Evolutionary conservation across 192 early-diverging fungal species (phyloP), one percentile per base, ranked within the genome.

Genomic region (Kickxella alabastrina): DNA sequence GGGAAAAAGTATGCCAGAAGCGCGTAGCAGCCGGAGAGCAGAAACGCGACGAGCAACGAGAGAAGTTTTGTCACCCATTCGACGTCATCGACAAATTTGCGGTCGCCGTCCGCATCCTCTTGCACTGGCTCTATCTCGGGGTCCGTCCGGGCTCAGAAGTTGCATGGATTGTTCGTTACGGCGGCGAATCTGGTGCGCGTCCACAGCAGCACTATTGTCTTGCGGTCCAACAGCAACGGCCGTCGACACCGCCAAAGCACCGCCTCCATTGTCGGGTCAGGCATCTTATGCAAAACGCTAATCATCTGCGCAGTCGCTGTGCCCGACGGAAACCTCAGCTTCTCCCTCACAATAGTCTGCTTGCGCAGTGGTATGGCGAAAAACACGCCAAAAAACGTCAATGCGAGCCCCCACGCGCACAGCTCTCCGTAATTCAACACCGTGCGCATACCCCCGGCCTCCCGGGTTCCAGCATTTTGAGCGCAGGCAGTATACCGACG

Each of bases 301-400:
- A 89, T 89, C 83, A 89, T 86, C 62, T 89, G 85, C 13, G 91
- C 91, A 6, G 91, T 87, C 4, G 87, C 90, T n/a, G 88, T 90
- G 2, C 90, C 88, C 1, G 87, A 85, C 5, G 91, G 91, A 52
- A 93, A 93, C 17, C 79, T 66, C 5, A 93, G 80, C 62, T 93
- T 90, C 52, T 91, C 87, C 24, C 79, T 59, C 27, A 93, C 76
- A 50, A 93, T 86, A 13, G 86, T 88, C 40, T 90, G 87, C 42
- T 74, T 81, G 34, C 91, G 70, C 49, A 92, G 54, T 1, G 89
- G 89, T 1, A 90, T 77, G 4, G 88, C 91, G 77, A 92, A 91
- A 69, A 92, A 92, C 3, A 93, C 85, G n/a, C 92, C 92, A 77
- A 88, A 93, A 63, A 89, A 90, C 13, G 90, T 84, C 46, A 87